Conservation (phyloP, 2,329 filamentous ascomycete genomes). For the Colletotrichum melonis region DNA sequence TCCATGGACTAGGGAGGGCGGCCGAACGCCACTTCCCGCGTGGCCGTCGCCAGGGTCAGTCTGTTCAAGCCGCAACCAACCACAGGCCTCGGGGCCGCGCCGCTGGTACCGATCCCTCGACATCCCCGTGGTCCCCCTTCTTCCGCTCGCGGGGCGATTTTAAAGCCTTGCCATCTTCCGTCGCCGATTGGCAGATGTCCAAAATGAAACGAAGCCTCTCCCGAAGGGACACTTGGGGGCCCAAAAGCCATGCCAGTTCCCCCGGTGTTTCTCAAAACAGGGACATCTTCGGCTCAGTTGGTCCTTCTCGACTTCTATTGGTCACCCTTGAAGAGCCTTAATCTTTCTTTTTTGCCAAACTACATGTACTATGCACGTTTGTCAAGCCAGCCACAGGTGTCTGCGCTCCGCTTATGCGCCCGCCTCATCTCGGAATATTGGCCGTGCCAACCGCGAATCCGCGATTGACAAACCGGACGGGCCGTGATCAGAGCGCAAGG, state of each 20-base stretch:
- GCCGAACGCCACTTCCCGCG: conserved; percentile 20
- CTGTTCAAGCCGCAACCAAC: conserved; percentile 15
- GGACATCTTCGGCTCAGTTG: background rate
- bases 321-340: background rate
- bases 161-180: background rate
- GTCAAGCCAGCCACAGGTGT: background rate
- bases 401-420: background rate
- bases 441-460: background rate
- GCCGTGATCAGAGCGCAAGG: background rate
- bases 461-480: background rate
- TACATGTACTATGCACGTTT: background rate
- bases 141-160: background rate
- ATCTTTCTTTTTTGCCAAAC: background rate
- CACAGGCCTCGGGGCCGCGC: conserved; percentile 5
- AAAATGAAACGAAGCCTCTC: conserved; percentile 23
- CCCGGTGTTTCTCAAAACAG: background rate
- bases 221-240: background rate
- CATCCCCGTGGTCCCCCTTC: background rate
- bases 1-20: background rate
- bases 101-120: conserved; percentile 17
- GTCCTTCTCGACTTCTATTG: background rate
- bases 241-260: background rate
- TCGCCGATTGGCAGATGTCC: conserved; percentile 5
- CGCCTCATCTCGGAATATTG: conserved; percentile 1
- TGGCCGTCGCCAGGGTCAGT: conserved; percentile 8